Base-by-base conservation (phyloP, 805 yeast species). In the Alloascoidea hylecoeti region DNA sequence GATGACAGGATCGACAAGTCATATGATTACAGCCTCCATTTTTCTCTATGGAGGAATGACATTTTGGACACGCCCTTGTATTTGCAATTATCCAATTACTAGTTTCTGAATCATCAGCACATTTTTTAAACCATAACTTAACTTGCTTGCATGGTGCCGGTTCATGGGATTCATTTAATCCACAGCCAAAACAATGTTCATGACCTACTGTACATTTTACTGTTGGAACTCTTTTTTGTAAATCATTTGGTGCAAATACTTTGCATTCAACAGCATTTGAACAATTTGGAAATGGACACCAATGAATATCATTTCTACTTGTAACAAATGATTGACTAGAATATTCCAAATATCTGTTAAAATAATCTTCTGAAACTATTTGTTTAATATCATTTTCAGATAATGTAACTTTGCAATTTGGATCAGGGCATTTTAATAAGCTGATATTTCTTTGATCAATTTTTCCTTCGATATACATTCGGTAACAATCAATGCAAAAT, bases 11-110 rank as follows among this genome's bases (percentile, higher is more conserved):
- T 3, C 71, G 63, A 55, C 98, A 92, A 1, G 75, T 69, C 95
- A 92, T 89, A 58, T 92, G 98, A 57, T 89, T 89, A 59, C 98
- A 92, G 0, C 98, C 98, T 16, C 96, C 97, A 52, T 81, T 81
- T 49, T 89, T 86, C 52, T 92, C 96, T 44, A 89, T 92, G 18
- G 75, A 63, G 1, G 85, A 62, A 5, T 61, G 60, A 60, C 98
- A 92, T 49, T 72, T 72, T 0, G 96, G 94, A 55, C 98, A 92
- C 35, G 72, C 70, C 47, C 84, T 78, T 1, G 98, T 85, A 53
- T 89, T 78, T 3, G 80, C 75, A 3, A 74, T 66, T 16, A 92
- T 76, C 96, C 97, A 92, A 49, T 78, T 73, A 2, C 78, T 68
- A 13, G 95, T 85, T 48, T 83, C 95, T 0, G 92, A 75, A 52